phyloP scores from a whole-genome alignment of 208 protist genomes.

The Acanthamoeba royreba region DNA sequence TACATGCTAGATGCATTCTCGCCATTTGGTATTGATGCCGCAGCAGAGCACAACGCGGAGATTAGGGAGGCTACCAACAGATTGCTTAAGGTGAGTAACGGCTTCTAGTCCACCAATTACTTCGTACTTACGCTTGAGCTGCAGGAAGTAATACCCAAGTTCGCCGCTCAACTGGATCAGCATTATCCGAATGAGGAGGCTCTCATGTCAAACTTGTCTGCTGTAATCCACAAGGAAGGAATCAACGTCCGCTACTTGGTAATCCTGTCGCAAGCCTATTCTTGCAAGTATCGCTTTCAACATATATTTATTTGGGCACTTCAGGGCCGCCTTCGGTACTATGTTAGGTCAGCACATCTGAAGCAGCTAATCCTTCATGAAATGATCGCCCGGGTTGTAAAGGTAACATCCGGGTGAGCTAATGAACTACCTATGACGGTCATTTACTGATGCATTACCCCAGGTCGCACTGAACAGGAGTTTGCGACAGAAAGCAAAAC shows the following conservation, averaged over 20 bases:
- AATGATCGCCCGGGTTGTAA: constrained; percentile 15
- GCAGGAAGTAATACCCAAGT: not conserved
- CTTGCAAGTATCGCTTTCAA: not conserved
- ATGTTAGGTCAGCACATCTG: not conserved
- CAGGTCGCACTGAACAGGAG: not conserved
- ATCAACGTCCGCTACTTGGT: constrained; percentile 29
- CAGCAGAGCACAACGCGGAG: not conserved
- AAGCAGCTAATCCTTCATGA: constrained; percentile 1
- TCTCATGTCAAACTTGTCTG: not conserved
- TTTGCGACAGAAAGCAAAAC: not conserved
- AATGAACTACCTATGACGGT: not conserved
- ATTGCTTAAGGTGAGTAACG: not conserved
- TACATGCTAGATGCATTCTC: not conserved
- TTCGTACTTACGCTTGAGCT: not conserved
- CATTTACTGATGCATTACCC: no score
- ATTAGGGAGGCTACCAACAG: not conserved
- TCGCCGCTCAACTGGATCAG: not conserved
- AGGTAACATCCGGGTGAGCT: not conserved
- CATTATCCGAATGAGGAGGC: not conserved
- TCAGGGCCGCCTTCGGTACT: not conserved
- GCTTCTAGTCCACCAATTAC: not conserved
- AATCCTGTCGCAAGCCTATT: not conserved
- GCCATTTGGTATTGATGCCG: not conserved
- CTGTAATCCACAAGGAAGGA: not conserved
- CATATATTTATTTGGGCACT: not conserved